These are phyloP conservation scores for Stylonectria norvegica DNA, from an alignment of 2,329 filamentous ascomycete genomes.

Conservation along the genomic window DNA sequence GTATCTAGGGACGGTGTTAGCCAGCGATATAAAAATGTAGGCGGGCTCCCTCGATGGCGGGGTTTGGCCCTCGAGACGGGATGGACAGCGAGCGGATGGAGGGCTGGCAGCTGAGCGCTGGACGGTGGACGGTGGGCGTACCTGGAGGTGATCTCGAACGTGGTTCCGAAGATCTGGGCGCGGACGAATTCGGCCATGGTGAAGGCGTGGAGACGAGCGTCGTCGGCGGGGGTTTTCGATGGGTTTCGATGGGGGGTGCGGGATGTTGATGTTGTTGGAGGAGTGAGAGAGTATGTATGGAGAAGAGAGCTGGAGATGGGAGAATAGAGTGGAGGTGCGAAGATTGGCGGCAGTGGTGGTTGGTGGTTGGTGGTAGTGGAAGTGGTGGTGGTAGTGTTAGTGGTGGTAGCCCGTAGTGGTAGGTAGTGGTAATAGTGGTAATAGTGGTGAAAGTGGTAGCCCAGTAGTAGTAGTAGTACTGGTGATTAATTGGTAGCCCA, in stretches of 20 bases:
- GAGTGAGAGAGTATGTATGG: too few relatives aligned
- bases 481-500: too few relatives aligned
- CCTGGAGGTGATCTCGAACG: constrained; percentile 99
- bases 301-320: not conserved
- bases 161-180: constrained; percentile 98
- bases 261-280: constrained; percentile 1
- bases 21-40: constrained; percentile 10
- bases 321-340: constrained; percentile 1
- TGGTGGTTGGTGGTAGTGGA: constrained; percentile 1
- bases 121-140: constrained; percentile 40
- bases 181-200: constrained; percentile 98
- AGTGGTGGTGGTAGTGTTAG: too few relatives aligned
- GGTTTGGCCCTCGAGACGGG: too few relatives aligned
- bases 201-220: constrained; percentile 29
- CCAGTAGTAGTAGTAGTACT: too few relatives aligned
- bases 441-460: constrained; percentile 1
- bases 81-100: too few relatives aligned
- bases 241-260: not conserved
- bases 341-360: not conserved
- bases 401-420: not conserved
- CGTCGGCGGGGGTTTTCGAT: constrained; percentile 5
- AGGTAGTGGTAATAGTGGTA: not conserved
- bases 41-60: not conserved
- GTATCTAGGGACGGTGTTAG: constrained; percentile 58
- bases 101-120: too few relatives aligned